Evolutionary conservation across 495 filamentous ascomycete genomes (phyloP).

Genomic region (Pyrenula massariospora): DNA sequence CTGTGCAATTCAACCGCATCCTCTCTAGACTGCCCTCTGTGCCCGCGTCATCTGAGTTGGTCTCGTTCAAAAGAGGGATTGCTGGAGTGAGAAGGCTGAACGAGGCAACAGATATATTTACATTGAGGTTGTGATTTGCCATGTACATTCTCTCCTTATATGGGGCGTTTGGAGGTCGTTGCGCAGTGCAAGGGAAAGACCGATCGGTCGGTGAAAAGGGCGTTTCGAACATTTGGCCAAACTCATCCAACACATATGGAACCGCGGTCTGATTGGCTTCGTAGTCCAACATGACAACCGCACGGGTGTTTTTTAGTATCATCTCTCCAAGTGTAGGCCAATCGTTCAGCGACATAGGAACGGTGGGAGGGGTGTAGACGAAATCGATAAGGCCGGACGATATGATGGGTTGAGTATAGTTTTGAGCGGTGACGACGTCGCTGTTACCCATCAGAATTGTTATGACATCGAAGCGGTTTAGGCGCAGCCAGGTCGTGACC

Average conservation of each 20-base stretch:
- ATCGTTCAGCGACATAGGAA: constrained; percentile 57
- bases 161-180: constrained; percentile 48
- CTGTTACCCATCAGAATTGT: constrained; percentile 81
- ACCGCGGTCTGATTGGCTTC: constrained; percentile 65
- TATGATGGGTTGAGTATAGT: constrained; percentile 50
- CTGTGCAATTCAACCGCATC: constrained; percentile 55
- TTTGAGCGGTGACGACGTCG: constrained; percentile 49
- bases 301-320: constrained; percentile 55
- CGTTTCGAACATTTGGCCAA: constrained; percentile 56
- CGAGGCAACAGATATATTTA: constrained; percentile 51
- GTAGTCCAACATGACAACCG: constrained; percentile 68
- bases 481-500: constrained; percentile 61
- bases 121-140: constrained; percentile 87
- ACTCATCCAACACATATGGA: constrained; percentile 57
- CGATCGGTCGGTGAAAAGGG: constrained; percentile 50
- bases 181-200: constrained; percentile 45
- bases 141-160: constrained; percentile 59
- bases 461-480: constrained; percentile 81
- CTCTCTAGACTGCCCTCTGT: constrained; percentile 60
- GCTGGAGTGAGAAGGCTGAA: constrained; percentile 64
- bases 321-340: constrained; percentile 79
- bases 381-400: constrained; percentile 56
- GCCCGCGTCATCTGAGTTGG: constrained; percentile 53
- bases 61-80: constrained; percentile 48
- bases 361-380: constrained; percentile 57